Evolutionary conservation across 441 rosid species (phyloP).

Genomic region (Jatropha podagrica): DNA sequence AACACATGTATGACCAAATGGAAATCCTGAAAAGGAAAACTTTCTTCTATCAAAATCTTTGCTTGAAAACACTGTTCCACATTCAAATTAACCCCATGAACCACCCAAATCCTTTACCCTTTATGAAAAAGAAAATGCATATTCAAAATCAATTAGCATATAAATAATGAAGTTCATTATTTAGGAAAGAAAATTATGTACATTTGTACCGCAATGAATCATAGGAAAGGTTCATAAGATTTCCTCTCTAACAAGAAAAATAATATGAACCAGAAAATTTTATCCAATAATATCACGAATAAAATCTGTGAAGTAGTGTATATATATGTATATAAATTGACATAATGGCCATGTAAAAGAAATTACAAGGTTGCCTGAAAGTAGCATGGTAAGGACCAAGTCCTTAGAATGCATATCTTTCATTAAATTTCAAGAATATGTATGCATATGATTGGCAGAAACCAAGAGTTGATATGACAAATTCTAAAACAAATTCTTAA

Average conservation of each 20-base stretch:
- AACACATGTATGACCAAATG: slow-evolving; percentile 78
- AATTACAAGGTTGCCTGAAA: background rate
- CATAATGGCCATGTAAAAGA: background rate
- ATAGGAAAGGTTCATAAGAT: background rate
- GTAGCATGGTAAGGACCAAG: background rate
- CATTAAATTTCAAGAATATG: too few species aligned
- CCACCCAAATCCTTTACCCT: slow-evolving; percentile 14
- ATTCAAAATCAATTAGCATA: background rate
- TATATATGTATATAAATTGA: too few species aligned
- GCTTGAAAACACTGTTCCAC: slow-evolving; percentile 23
- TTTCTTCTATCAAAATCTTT: slow-evolving; percentile 47
- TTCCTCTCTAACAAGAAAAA: background rate
- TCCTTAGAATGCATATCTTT: background rate
- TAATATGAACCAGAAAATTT: background rate
- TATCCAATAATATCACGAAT: background rate
- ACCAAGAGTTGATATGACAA: too few species aligned
- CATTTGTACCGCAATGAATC: background rate
- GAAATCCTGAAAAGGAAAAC: slow-evolving; percentile 85
- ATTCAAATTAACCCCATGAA: slow-evolving; percentile 27
- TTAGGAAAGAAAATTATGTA: background rate
- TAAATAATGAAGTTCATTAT: background rate
- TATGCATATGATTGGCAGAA: too few species aligned
- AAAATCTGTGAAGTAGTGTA: background rate
- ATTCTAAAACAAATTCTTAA: background rate
- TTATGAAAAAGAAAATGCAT: background rate